phyloP scores from a whole-genome alignment of 345 rosid genomes.

The Durio zibethinus region DNA sequence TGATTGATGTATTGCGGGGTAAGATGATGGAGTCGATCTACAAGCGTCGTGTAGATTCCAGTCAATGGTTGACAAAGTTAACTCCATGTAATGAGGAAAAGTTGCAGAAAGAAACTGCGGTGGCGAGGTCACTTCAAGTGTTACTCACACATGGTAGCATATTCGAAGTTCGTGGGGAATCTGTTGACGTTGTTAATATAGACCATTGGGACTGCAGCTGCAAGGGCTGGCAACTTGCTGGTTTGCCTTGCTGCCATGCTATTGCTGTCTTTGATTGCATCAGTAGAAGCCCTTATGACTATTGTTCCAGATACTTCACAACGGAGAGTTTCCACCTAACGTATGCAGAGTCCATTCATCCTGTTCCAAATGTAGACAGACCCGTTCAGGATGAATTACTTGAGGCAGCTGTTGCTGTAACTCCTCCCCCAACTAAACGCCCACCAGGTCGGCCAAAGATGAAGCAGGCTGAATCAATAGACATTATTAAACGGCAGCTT shows the following conservation, averaged over 20 bases:
- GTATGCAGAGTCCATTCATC: slow-evolving; percentile 70
- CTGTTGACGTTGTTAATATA: slow-evolving; percentile 53
- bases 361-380: slow-evolving; percentile 72
- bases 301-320: slow-evolving; percentile 67
- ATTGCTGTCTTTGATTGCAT: slow-evolving; percentile 58
- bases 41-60: slow-evolving; percentile 58
- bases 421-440: slow-evolving; percentile 85
- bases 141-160: slow-evolving; percentile 41
- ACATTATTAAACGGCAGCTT: slow-evolving; percentile 70
- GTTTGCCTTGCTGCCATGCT: slow-evolving; percentile 86
- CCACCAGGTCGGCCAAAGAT: slow-evolving; percentile 81
- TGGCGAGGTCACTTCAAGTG: slow-evolving; percentile 51
- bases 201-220: slow-evolving; percentile 78
- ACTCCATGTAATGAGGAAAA: slow-evolving; percentile 80
- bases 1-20: slow-evolving; percentile 69
- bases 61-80: slow-evolving; percentile 64
- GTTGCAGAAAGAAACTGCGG: slow-evolving; percentile 52
- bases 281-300: slow-evolving; percentile 67
- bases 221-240: slow-evolving; percentile 67
- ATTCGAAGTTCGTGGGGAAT: slow-evolving; percentile 73
- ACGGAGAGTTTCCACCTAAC: slow-evolving; percentile 49
- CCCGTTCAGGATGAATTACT: slow-evolving; percentile 40
- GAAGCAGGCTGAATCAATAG: slow-evolving; percentile 60
- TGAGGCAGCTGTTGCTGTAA: slow-evolving; percentile 46
- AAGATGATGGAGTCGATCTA: slow-evolving; percentile 87